Conservation (phyloP, 2,329 filamentous ascomycete genomes). For the Phyllosticta paracitricarpa region DNA sequence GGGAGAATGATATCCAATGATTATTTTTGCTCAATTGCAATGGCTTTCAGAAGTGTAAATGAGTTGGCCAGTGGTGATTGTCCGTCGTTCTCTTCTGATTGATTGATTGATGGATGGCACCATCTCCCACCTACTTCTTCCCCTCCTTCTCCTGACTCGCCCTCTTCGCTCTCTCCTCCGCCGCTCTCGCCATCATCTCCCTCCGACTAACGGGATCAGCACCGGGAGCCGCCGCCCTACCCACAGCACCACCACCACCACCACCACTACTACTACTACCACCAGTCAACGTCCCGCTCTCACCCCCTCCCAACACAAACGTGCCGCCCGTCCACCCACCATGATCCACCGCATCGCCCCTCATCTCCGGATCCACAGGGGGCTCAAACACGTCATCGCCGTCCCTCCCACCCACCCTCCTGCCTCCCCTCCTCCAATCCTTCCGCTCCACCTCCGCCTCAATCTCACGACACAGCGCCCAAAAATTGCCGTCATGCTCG, state of each 20-base stretch:
- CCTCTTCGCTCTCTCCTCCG: slow-evolving; percentile 54
- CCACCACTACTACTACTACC: slow-evolving; percentile 17
- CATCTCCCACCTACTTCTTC: neutral
- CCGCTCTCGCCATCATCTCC: slow-evolving; percentile 65
- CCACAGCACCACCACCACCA: no score
- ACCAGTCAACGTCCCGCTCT: slow-evolving; percentile 16
- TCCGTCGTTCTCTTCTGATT: neutral
- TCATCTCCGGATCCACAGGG: slow-evolving; percentile 10
- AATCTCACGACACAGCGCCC: slow-evolving; percentile 78
- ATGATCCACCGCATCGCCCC: slow-evolving; percentile 25
- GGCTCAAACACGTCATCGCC: slow-evolving; percentile 25
- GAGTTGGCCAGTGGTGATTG: neutral
- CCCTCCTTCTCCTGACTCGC: slow-evolving; percentile 32
- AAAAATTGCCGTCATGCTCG: slow-evolving; percentile 78
- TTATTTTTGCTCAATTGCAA: neutral
- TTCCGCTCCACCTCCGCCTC: slow-evolving; percentile 73
- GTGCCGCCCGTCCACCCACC: slow-evolving; percentile 36
- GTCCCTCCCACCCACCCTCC: slow-evolving; percentile 17
- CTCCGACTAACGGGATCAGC: slow-evolving; percentile 49
- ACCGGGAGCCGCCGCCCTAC: no score
- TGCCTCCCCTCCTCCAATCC: slow-evolving; percentile 67
- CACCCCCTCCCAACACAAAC: slow-evolving; percentile 27
- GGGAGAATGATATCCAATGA: neutral
- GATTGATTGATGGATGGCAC: neutral
- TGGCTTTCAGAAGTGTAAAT: neutral